These are phyloP conservation scores for Fonsecaea monophora DNA, from an alignment of 2,329 filamentous ascomycete species.

Conservation along the genomic window DNA sequence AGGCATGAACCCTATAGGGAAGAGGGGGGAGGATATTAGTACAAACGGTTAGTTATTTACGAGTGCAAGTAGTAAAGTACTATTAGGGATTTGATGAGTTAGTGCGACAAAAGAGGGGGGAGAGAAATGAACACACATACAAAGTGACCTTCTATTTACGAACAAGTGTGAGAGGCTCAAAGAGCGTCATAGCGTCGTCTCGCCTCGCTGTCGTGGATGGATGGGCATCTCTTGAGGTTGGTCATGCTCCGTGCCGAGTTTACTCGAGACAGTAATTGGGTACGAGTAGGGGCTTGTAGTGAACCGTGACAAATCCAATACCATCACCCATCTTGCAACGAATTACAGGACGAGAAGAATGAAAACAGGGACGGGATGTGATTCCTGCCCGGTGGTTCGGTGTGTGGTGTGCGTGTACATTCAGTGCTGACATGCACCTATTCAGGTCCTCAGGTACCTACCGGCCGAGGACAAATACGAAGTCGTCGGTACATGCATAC, in stretches of 20 bases:
- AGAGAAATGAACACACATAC: background rate
- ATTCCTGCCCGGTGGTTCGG: background rate
- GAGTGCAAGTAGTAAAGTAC: no score
- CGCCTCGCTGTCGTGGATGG: background rate
- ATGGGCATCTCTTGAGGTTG: background rate
- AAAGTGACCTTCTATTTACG: background rate
- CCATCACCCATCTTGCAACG: background rate
- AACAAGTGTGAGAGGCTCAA: background rate
- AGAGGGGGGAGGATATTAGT: background rate
- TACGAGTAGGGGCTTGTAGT: no score
- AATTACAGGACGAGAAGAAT: background rate
- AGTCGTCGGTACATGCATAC: background rate
- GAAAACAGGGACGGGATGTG: background rate
- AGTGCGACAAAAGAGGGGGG: no score
- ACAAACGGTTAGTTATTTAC: no score
- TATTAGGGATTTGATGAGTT: no score
- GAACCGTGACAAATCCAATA: no score
- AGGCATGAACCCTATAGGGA: background rate
- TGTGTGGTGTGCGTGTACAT: background rate
- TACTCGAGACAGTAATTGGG: no score
- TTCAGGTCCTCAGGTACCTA: no score
- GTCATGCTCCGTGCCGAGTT: no score
- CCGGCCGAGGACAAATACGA: no score
- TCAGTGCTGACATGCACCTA: no score
- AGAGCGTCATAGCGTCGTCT: background rate